Evolutionary conservation across 805 yeast species (phyloP).

Genomic region (Jamesozyma gamospora): DNA sequence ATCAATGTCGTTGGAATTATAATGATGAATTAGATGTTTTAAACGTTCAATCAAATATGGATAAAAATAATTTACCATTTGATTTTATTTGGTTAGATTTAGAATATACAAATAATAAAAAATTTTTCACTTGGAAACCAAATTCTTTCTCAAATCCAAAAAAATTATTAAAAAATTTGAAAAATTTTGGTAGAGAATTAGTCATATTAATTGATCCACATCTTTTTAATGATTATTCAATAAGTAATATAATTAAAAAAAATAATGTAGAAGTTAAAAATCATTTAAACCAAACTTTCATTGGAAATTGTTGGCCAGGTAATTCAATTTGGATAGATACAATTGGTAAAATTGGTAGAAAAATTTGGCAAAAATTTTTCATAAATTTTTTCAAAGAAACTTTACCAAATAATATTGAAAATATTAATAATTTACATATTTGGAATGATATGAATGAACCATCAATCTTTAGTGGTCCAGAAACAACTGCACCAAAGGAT

Average conservation of each 20-base stretch:
- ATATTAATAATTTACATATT: conserved; percentile 56
- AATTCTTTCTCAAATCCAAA: conserved; percentile 67
- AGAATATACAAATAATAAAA: conserved; percentile 78
- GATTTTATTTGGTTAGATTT: conserved; percentile 93
- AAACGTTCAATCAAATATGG: conserved; percentile 61
- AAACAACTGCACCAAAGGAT: conserved; percentile 81
- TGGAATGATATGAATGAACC: conserved; percentile 99
- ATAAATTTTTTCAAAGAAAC: conserved; percentile 31
- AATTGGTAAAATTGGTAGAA: conserved; percentile 49
- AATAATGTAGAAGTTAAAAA: conserved; percentile 39
- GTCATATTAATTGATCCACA: conserved; percentile 91
- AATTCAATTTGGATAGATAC: conserved; percentile 91
- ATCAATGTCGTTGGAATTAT: conserved; percentile 97
- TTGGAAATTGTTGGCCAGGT: conserved; percentile 98
- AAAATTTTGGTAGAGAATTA: conserved; percentile 64
- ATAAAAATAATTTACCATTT: conserved; percentile 64
- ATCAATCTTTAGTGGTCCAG: conserved; percentile 90
- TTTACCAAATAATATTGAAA: conserved; percentile 17
- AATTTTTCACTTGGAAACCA: conserved; percentile 86
- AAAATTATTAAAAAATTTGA: conserved; percentile 54
- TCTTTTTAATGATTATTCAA: conserved; percentile 57
- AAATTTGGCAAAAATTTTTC: conserved; percentile 52
- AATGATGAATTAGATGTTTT: conserved; percentile 79
- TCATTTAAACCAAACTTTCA: conserved; percentile 39
- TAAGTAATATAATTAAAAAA: conserved; percentile 43